These are phyloP conservation scores for Acephala macrosclerotiorum DNA, from an alignment of 2,329 filamentous ascomycete species.

Conservation along the genomic window DNA sequence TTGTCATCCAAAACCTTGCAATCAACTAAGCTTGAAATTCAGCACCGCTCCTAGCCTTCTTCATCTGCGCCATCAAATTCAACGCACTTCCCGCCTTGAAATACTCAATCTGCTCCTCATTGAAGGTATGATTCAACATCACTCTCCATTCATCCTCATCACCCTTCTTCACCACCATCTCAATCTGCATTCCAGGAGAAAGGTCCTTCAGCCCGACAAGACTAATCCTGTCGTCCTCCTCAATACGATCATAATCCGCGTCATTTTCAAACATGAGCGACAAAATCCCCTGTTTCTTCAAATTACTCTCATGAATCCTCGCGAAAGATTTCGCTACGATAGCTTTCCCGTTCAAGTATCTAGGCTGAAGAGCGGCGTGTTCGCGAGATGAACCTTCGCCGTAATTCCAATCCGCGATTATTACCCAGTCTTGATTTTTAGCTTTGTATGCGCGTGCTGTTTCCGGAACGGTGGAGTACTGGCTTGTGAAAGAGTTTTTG, in stretches of 20 bases:
- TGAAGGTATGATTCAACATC: slow-evolving; percentile 21
- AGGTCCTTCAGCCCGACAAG: not conserved
- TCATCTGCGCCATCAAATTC: slow-evolving; percentile 12
- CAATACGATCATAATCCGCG: slow-evolving; percentile 9
- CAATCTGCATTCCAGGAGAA: not conserved
- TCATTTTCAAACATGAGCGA: slow-evolving; percentile 38
- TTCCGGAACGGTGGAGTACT: slow-evolving; percentile 35
- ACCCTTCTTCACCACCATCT: not conserved
- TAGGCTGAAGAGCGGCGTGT: slow-evolving; percentile 42
- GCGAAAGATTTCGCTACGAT: slow-evolving; percentile 42
- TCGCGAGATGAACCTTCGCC: slow-evolving; percentile 41
- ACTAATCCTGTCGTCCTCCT: not conserved
- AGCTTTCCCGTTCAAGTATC: slow-evolving; percentile 37
- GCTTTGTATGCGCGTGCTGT: slow-evolving; percentile 39
- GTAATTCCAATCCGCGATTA: slow-evolving; percentile 46
- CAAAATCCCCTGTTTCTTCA: slow-evolving; percentile 44
- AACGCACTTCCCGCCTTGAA: slow-evolving; percentile 24
- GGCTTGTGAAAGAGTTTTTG: not conserved
- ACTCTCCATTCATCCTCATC: slow-evolving; percentile 16
- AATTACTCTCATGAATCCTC: slow-evolving; percentile 42
- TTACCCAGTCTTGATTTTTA: slow-evolving; percentile 41
- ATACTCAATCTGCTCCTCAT: slow-evolving; percentile 24
- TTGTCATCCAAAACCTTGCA: no score
- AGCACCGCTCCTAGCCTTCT: not conserved
- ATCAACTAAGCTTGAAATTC: no score